Base-by-base conservation (phyloP, 805 yeast genomes). In the Wickerhamomyces chaumierensis region DNA sequence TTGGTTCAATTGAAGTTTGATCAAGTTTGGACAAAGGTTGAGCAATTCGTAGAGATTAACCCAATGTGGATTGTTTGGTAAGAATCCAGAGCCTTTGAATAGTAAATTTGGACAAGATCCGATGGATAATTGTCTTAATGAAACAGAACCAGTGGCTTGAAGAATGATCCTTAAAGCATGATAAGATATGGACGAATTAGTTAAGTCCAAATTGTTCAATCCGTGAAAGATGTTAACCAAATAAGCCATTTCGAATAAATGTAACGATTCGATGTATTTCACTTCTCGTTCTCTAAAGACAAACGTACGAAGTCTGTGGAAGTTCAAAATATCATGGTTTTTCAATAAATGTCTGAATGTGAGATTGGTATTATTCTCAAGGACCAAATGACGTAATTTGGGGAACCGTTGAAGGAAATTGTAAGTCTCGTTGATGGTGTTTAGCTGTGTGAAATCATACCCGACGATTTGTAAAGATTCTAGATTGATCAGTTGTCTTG, bases 141-240 rank as follows among this genome's bases (percentile, higher is more conserved):
- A 18, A 1, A 6, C 23, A 9, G 3, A 4, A 2, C 52, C 53
- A 39, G 52, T 42, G 1, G 41, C 25, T 6, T 14, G 23, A 11
- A 51, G 16, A 1, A 53, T 35, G 21, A 44, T 48, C 3, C 36
- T 25, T 11, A 53, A 27, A 3, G 52, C 53, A 14, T 39, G 45
- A 34, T 39, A 48, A 9, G 55, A 48, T 4, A 53, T 49, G 13
- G 49, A 46, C 2, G 56, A 49, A 9, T 52, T 52, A 1, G 53
- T 47, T 11, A 53, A 31, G 31, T 53, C 53, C 29, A 53, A 36
- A 5, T 39, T 34, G 2, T 35, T 34, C 4, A 53, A 25, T 4
- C 40, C 28, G 2, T 34, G 23, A 19, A 52, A 53, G 5, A 48
- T 38, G 16, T 43, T 46, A 4, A 17, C 1, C n/a, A 51, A 21